These are phyloP conservation scores for Hemerocallis citrina DNA, from an alignment of 106 monocot genomes.

Conservation along the genomic window DNA sequence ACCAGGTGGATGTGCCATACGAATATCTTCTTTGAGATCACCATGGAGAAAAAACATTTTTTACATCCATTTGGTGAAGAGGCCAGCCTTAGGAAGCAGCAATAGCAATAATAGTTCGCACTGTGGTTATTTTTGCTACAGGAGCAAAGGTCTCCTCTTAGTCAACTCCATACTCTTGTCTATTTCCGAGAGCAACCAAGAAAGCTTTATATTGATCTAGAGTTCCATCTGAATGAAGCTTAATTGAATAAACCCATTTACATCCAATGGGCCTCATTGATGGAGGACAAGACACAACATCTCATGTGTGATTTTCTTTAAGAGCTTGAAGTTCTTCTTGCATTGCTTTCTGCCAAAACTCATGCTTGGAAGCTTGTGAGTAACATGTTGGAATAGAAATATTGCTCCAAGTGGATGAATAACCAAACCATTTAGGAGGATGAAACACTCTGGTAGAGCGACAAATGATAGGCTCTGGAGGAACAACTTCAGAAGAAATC, in stretches of 20 bases:
- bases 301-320: background rate
- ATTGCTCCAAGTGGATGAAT: background rate
- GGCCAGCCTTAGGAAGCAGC: background rate
- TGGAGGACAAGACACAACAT: background rate
- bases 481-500: too few relatives aligned
- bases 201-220: background rate
- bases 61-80: background rate
- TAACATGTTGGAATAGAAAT: conserved; percentile 3
- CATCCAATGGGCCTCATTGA: background rate
- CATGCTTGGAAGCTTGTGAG: conserved; percentile 1
- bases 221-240: background rate
- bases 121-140: background rate
- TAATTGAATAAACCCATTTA: background rate
- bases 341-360: background rate
- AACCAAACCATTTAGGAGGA: background rate
- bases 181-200: background rate
- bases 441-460: too few relatives aligned
- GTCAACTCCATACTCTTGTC: background rate
- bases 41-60: background rate
- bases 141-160: background rate
- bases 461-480: too few relatives aligned
- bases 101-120: background rate
- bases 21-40: background rate
- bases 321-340: background rate
- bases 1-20: background rate